Percentiles rank a stretch among this genome's conserved stretches.
Evolutionary conservation across 345 rosid genomes (phyloP).

Genomic region (Sisymbrium altissimum): DNA sequence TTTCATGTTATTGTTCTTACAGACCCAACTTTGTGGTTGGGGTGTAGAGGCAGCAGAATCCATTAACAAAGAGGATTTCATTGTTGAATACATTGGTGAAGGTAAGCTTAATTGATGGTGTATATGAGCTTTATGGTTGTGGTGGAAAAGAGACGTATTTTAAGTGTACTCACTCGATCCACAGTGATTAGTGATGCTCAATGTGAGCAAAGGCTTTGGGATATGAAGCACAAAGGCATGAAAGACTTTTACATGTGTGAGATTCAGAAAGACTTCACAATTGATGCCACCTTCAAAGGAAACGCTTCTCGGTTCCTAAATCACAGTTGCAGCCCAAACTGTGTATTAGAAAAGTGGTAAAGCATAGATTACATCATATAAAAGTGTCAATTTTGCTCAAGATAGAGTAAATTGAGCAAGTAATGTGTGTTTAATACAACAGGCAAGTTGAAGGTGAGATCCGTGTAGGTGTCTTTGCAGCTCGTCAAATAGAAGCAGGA

Average conservation of each 20-base stretch:
- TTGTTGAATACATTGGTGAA: slow-evolving; percentile 95
- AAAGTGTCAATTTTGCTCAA: not conserved
- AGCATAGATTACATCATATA: not conserved
- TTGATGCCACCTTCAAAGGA: slow-evolving; percentile 98
- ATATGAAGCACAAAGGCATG: slow-evolving; percentile 84
- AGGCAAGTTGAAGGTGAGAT: slow-evolving; percentile 98
- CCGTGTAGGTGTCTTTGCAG: slow-evolving; percentile 90
- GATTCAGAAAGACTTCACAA: slow-evolving; percentile 88
- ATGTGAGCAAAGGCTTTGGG: slow-evolving; percentile 96
- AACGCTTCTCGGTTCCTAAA: slow-evolving; percentile 88
- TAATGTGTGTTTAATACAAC: slow-evolving; percentile 1
- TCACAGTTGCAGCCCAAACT: slow-evolving; percentile 91
- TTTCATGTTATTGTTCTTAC: slow-evolving; percentile 28
- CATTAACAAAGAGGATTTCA: slow-evolving; percentile 66
- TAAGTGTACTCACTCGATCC: slow-evolving; percentile 24
- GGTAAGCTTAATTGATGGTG: slow-evolving; percentile 44
- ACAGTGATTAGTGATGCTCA: slow-evolving; percentile 86
- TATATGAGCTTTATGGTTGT: not conserved
- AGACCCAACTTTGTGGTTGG: slow-evolving; percentile 96
- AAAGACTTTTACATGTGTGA: slow-evolving; percentile 96
- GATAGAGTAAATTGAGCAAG: not conserved
- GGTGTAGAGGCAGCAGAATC: slow-evolving; percentile 90
- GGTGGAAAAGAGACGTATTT: not conserved
- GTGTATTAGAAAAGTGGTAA: slow-evolving; percentile 83
- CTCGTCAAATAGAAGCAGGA: slow-evolving; percentile 69